Conservation (phyloP, 1,284 basidiomycete genomes). For the Cystobasidium pallidum region DNA sequence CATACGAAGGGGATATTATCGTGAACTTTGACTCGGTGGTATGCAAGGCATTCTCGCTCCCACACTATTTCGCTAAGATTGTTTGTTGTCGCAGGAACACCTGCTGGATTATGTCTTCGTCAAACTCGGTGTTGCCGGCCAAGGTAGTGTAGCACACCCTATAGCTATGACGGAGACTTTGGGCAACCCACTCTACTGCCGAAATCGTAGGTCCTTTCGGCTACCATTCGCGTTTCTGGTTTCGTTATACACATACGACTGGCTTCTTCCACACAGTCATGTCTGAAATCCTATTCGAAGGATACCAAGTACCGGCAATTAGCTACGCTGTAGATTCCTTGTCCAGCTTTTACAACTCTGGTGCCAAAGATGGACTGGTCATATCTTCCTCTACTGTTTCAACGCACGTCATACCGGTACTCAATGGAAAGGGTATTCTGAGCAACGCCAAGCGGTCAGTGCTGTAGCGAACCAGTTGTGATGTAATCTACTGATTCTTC, state of each 20-base stretch:
- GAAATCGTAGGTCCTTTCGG: slow-evolving; percentile 56
- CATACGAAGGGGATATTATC: slow-evolving; percentile 88
- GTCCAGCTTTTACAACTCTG: slow-evolving; percentile 76
- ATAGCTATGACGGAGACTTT: slow-evolving; percentile 93
- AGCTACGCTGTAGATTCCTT: slow-evolving; percentile 88
- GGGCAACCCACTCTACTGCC: slow-evolving; percentile 84
- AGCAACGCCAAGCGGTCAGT: slow-evolving; percentile 79
- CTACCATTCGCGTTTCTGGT: neutral
- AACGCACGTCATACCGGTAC: slow-evolving; percentile 82
- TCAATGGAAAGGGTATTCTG: slow-evolving; percentile 76
- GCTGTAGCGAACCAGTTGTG: neutral
- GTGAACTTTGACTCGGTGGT: slow-evolving; percentile 89
- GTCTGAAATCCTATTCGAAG: slow-evolving; percentile 95
- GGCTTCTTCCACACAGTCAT: slow-evolving; percentile 65
- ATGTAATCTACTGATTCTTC: neutral
- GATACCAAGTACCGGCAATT: slow-evolving; percentile 83
- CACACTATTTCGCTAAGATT: neutral
- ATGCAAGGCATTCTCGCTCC: slow-evolving; percentile 56
- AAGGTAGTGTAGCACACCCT: slow-evolving; percentile 76
- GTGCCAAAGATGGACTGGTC: slow-evolving; percentile 78
- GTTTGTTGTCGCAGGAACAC: slow-evolving; percentile 71
- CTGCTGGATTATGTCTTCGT: slow-evolving; percentile 90
- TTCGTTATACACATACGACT: too few species aligned
- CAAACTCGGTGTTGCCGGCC: slow-evolving; percentile 70
- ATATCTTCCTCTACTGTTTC: slow-evolving; percentile 82